Percentiles rank a stretch among this genome's conserved stretches.
Evolutionary conservation across 768 basidiomycete species (phyloP).

Genomic region (Tylopilus subfusipes): DNA sequence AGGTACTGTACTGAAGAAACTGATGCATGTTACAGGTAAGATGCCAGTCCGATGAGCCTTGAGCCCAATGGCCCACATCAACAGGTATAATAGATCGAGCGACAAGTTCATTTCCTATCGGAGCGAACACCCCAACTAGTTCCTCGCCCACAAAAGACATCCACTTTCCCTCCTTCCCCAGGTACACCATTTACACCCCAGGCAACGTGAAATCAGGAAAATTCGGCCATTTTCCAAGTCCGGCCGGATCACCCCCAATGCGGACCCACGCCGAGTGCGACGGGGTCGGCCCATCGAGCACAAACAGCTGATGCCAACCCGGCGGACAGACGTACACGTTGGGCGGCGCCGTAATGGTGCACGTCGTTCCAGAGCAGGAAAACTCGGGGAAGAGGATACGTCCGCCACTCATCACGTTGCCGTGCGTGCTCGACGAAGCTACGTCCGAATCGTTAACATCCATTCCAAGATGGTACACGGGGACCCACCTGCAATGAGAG

Average conservation of each 20-base stretch:
- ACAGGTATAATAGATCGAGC: too few relatives aligned
- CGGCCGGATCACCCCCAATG: slow-evolving; percentile 71
- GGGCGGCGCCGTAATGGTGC: slow-evolving; percentile 77
- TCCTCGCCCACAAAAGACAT: too few relatives aligned
- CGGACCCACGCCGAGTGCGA: slow-evolving; percentile 72
- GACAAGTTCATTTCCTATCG: too few relatives aligned
- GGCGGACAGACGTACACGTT: slow-evolving; percentile 66
- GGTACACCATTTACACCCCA: slow-evolving; percentile 43
- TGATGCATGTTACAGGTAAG: too few relatives aligned
- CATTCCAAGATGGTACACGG: background rate
- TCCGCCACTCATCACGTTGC: slow-evolving; percentile 67
- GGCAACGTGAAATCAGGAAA: slow-evolving; percentile 65
- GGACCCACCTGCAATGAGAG: slow-evolving; percentile 55
- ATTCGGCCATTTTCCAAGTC: slow-evolving; percentile 71
- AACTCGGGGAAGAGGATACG: slow-evolving; percentile 73
- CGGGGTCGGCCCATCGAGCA: slow-evolving; percentile 77
- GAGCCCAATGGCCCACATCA: too few relatives aligned
- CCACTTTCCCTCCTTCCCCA: too few relatives aligned
- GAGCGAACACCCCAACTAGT: too few relatives aligned
- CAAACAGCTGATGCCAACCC: slow-evolving; percentile 72
- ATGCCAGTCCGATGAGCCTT: too few relatives aligned
- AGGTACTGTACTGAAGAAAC: too few relatives aligned
- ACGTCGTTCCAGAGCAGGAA: slow-evolving; percentile 61
- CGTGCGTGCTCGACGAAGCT: slow-evolving; percentile 76
- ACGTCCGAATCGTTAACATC: background rate